Evolutionary conservation across 1,284 basidiomycete genomes (phyloP).

Genomic region (Puccinia novopanici): DNA sequence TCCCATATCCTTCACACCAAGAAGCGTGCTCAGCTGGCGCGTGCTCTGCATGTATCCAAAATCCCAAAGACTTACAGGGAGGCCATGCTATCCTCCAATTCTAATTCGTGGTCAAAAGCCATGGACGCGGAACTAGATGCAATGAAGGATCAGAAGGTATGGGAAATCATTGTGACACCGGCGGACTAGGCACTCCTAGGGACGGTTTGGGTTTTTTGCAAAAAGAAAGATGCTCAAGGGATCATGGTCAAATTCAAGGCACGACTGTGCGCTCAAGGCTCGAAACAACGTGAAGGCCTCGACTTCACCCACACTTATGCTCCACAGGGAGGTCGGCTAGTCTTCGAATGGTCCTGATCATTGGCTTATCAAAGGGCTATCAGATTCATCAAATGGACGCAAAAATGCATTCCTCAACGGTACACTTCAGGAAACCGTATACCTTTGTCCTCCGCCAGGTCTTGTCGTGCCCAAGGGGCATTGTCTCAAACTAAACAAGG

Average conservation of each 20-base stretch:
- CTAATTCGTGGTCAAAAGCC: background rate
- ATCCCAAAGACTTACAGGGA: background rate
- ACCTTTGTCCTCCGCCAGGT: background rate
- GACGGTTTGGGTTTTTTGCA: background rate
- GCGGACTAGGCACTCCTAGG: background rate
- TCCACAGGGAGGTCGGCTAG: background rate
- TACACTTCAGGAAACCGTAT: slow-evolving; percentile 5
- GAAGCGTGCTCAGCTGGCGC: background rate
- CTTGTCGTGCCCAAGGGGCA: background rate
- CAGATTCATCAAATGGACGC: too few relatives aligned
- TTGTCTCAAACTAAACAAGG: background rate
- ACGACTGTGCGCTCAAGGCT: too few relatives aligned
- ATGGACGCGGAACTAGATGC: background rate
- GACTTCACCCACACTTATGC: background rate
- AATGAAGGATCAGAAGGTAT: background rate
- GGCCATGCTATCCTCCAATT: background rate
- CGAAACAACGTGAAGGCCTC: background rate
- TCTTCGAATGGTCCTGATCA: background rate
- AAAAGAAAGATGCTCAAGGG: background rate
- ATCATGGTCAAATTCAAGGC: background rate
- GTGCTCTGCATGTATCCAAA: background rate
- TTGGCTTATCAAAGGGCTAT: background rate
- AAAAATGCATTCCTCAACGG: slow-evolving; percentile 28
- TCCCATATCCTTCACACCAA: background rate
- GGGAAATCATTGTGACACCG: background rate